Evolutionary conservation across 805 yeast genomes (phyloP).

Genomic region (Lipomyces orientalis): DNA sequence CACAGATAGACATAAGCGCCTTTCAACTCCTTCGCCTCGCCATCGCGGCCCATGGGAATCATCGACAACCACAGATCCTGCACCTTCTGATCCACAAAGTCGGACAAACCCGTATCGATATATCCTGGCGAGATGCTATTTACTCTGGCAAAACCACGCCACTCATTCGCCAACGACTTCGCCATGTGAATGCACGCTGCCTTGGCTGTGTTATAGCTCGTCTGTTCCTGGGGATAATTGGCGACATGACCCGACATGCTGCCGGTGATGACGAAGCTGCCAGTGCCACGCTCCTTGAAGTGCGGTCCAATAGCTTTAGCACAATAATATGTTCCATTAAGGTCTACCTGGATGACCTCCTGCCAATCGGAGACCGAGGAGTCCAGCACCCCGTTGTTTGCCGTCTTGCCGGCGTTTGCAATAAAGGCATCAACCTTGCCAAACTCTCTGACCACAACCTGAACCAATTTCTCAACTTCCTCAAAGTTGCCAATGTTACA

Average conservation of each 20-base stretch:
- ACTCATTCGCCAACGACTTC: slow-evolving; percentile 79
- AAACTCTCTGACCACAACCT: slow-evolving; percentile 47
- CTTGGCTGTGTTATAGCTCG: slow-evolving; percentile 79
- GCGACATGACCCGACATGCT: slow-evolving; percentile 88
- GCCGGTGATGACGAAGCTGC: slow-evolving; percentile 80
- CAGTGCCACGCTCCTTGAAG: slow-evolving; percentile 71
- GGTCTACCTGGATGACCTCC: slow-evolving; percentile 4
- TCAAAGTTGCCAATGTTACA: slow-evolving; percentile 56
- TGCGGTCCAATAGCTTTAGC: slow-evolving; percentile 74
- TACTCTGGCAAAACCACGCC: slow-evolving; percentile 81
- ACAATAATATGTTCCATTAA: slow-evolving; percentile 46
- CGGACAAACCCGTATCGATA: slow-evolving; percentile 66
- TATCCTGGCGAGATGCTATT: slow-evolving; percentile 83
- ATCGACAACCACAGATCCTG: slow-evolving; percentile 57
- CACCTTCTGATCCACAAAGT: slow-evolving; percentile 56
- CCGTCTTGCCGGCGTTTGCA: slow-evolving; percentile 53
- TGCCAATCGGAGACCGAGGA: slow-evolving; percentile 2
- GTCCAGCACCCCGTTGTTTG: slow-evolving; percentile 4
- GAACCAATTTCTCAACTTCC: slow-evolving; percentile 18
- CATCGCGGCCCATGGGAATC: slow-evolving; percentile 76
- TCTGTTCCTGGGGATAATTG: slow-evolving; percentile 83
- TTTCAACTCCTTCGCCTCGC: slow-evolving; percentile 68
- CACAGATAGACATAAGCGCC: slow-evolving; percentile 72
- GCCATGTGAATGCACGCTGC: slow-evolving; percentile 79
- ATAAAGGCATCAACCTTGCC: slow-evolving; percentile 52